Conservation (phyloP, 441 rosid genomes). For the Hura crepitans region DNA sequence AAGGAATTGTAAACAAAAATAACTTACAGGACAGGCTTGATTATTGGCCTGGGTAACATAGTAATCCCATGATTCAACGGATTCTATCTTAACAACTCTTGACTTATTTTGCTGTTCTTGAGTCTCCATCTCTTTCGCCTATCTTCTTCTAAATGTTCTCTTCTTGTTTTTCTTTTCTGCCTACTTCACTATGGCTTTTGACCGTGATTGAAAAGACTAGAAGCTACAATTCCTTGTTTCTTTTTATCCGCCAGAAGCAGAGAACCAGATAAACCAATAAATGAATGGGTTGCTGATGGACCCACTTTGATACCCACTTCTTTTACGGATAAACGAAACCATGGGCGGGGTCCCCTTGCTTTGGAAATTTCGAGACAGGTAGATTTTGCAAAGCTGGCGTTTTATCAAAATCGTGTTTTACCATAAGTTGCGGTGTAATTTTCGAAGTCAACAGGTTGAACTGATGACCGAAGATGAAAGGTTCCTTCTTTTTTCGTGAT, state of each 20-base stretch:
- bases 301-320: background rate
- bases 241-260: background rate
- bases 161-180: background rate
- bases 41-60: slow-evolving; percentile 51
- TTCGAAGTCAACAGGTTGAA: background rate
- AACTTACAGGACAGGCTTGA: slow-evolving; percentile 55
- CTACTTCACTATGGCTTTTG: background rate
- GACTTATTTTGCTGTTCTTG: slow-evolving; percentile 45
- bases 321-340: background rate
- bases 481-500: too few species aligned
- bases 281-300: background rate
- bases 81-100: slow-evolving; percentile 54
- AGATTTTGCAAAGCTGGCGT: background rate
- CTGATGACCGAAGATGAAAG: background rate
- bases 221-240: background rate
- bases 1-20: background rate
- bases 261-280: background rate
- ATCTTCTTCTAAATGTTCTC: too few species aligned
- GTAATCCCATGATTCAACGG: slow-evolving; percentile 60
- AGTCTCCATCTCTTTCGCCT: slow-evolving; percentile 39
- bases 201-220: too few species aligned
- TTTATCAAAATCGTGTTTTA: too few species aligned
- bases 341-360: slow-evolving; percentile 4
- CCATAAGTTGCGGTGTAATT: background rate
- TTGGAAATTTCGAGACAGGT: background rate